Percentiles rank a stretch among this genome's conserved stretches.
phyloP scores from a whole-genome alignment of 2,329 filamentous ascomycete species.

The Dothistroma septosporum region DNA sequence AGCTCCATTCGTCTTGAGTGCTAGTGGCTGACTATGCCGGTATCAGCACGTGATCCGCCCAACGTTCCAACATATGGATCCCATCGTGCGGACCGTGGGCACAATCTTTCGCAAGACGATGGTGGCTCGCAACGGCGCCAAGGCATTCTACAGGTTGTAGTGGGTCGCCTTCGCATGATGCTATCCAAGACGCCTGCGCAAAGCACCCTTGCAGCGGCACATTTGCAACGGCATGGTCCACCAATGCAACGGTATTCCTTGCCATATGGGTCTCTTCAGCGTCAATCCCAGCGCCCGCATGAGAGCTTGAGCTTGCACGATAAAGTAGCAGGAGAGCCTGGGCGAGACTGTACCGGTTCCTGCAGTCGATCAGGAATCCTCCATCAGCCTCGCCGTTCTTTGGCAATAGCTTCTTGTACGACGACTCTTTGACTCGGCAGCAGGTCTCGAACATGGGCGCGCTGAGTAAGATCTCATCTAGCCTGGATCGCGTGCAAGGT shows the following conservation, averaged over 20 bases:
- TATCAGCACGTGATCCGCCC: background rate
- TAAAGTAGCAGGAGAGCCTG: background rate
- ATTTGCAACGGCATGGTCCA: background rate
- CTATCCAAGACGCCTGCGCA: background rate
- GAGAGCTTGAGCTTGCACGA: background rate
- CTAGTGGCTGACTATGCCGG: background rate
- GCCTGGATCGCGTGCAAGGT: constrained; percentile 2
- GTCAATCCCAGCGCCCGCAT: background rate
- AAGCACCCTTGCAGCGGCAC: background rate
- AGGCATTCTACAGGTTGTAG: background rate
- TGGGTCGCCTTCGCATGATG: background rate
- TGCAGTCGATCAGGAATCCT: background rate
- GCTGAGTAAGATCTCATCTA: constrained; percentile 3
- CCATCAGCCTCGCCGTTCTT: background rate
- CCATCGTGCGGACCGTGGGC: background rate
- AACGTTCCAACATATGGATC: background rate
- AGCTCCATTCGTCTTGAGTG: background rate
- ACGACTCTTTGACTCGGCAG: background rate
- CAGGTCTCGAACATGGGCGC: background rate
- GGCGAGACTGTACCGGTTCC: background rate
- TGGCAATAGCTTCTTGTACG: constrained; percentile 3
- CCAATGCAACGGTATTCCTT: background rate
- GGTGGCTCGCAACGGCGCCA: background rate
- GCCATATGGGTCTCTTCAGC: background rate
- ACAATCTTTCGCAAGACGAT: background rate